A percentile compares a stretch with the other conserved stretches of the same genome.
Conservation (phyloP, 345 rosid species). For the Sisymbrium irio region DNA sequence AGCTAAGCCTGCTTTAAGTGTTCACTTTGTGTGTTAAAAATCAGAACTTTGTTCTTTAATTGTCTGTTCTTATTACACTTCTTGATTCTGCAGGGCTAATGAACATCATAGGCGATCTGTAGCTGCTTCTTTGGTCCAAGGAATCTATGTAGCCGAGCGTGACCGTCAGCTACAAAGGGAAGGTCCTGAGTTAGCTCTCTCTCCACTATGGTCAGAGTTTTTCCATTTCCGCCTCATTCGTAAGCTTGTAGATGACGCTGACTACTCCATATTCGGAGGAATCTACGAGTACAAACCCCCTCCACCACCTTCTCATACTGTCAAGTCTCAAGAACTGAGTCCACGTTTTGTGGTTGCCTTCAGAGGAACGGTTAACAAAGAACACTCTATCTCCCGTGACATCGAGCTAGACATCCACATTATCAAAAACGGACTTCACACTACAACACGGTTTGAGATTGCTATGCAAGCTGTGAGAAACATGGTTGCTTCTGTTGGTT, state of each 20-base stretch:
- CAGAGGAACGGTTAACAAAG: constrained; percentile 76
- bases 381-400: constrained; percentile 64
- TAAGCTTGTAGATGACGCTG: constrained; percentile 65
- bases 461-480: constrained; percentile 75
- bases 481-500: constrained; percentile 61
- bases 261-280: constrained; percentile 77
- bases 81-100: constrained; percentile 53
- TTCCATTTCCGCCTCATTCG: constrained; percentile 58
- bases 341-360: constrained; percentile 73
- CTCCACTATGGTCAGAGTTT: constrained; percentile 86
- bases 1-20: not conserved
- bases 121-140: constrained; percentile 78
- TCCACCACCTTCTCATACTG: constrained; percentile 5
- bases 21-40: not conserved
- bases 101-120: constrained; percentile 64
- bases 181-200: constrained; percentile 52
- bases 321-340: constrained; percentile 37
- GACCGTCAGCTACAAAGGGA: constrained; percentile 81
- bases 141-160: constrained; percentile 71
- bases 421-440: constrained; percentile 63
- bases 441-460: constrained; percentile 68
- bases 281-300: constrained; percentile 64
- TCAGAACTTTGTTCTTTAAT: not conserved
- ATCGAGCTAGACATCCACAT: constrained; percentile 59
- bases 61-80: too few relatives aligned